These are phyloP conservation scores for Seiridium cupressi DNA, from an alignment of 2,329 filamentous ascomycete species.

Conservation along the genomic window DNA sequence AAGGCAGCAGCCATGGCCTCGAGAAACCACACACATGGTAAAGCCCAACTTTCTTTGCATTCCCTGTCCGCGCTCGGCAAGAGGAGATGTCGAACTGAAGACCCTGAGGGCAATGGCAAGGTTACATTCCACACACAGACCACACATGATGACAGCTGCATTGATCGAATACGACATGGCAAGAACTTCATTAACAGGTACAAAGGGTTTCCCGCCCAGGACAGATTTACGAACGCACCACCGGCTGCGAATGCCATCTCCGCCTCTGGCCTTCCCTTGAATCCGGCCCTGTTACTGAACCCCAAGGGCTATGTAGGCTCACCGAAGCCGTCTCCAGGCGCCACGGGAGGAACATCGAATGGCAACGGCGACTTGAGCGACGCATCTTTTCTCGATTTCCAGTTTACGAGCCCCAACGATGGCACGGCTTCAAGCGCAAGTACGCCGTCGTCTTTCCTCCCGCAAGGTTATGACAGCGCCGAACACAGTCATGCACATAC, in stretches of 20 bases:
- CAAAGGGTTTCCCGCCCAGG: slow-evolving; percentile 22
- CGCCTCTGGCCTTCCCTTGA: slow-evolving; percentile 31
- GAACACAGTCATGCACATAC: slow-evolving; percentile 11
- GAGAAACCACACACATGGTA: slow-evolving; percentile 7
- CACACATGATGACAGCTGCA: slow-evolving; percentile 20
- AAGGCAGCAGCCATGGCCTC: slow-evolving; percentile 6
- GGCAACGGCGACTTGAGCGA: slow-evolving; percentile 23
- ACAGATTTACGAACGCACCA: slow-evolving; percentile 17
- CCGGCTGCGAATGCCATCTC: slow-evolving; percentile 10
- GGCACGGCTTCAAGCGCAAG: slow-evolving; percentile 18
- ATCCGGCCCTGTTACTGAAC: slow-evolving; percentile 39
- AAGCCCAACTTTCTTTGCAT: neutral
- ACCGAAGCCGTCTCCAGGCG: slow-evolving; percentile 11
- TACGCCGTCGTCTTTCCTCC: slow-evolving; percentile 13
- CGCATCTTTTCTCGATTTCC: slow-evolving; percentile 40
- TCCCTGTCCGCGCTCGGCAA: neutral
- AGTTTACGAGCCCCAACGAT: slow-evolving; percentile 28
- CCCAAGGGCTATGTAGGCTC: slow-evolving; percentile 31
- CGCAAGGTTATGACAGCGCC: slow-evolving; percentile 6
- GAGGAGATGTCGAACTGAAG: slow-evolving; percentile 8
- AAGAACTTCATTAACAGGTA: slow-evolving; percentile 1
- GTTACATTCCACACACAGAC: neutral
- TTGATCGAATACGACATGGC: neutral
- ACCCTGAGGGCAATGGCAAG: slow-evolving; percentile 1
- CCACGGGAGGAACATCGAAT: slow-evolving; percentile 21